Percentiles rank a stretch among this genome's conserved stretches.
Evolutionary conservation across 164 flowering plant genomes (phyloP).

Genomic region (Magnolia changhungtana): DNA sequence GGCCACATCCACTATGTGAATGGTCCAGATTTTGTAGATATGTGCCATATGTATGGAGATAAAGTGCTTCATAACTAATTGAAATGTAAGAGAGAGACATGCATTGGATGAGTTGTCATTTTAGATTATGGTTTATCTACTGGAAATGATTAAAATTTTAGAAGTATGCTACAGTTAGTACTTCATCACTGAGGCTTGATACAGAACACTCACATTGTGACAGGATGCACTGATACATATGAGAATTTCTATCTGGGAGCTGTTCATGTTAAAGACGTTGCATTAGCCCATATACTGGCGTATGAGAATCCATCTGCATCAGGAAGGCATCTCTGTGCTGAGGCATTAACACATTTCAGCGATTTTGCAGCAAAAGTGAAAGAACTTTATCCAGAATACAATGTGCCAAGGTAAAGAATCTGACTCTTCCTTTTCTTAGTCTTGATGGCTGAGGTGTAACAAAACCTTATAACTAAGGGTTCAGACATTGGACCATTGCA

Average conservation of each 20-base stretch:
- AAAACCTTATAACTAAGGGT: too few species aligned
- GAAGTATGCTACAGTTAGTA: too few species aligned
- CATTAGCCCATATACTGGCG: constrained; percentile 73
- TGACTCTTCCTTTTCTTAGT: neutral
- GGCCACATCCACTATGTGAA: too few species aligned
- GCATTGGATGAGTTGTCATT: too few species aligned
- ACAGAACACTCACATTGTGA: neutral
- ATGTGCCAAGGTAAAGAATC: constrained; percentile 53
- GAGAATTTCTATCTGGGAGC: constrained; percentile 65
- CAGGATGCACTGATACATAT: constrained; percentile 70
- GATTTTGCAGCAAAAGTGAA: constrained; percentile 87
- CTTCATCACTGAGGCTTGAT: neutral
- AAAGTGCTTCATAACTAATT: too few species aligned
- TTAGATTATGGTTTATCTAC: too few species aligned
- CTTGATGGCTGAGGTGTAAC: too few species aligned
- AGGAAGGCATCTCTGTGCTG: constrained; percentile 89
- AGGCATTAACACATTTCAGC: constrained; percentile 73
- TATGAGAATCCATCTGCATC: constrained; percentile 70
- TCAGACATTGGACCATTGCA: too few species aligned
- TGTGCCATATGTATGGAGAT: too few species aligned
- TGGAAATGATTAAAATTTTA: too few species aligned
- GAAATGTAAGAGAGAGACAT: too few species aligned
- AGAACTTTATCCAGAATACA: constrained; percentile 79
- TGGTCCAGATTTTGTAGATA: too few species aligned
- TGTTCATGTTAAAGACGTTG: constrained; percentile 92